Evolutionary conservation across 179 eudicot species (phyloP).

Genomic region (Pouteria campechiana): DNA sequence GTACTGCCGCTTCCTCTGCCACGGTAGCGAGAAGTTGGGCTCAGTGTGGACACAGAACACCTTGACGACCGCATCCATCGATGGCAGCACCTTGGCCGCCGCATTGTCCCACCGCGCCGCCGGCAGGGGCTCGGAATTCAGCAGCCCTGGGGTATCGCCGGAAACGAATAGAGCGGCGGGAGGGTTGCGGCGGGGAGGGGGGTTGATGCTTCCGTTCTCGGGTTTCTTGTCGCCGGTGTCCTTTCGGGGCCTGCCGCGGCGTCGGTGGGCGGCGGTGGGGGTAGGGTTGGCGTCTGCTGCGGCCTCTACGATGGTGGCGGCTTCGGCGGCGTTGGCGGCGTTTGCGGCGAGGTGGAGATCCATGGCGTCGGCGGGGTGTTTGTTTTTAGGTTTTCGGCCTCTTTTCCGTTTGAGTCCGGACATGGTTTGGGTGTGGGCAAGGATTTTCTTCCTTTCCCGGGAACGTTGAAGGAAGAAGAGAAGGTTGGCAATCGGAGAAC

Average conservation of each 20-base stretch:
- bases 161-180: slow-evolving; percentile 1
- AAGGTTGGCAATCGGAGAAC: too few species aligned
- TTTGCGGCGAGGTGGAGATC: slow-evolving; percentile 5
- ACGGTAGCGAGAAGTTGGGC: slow-evolving; percentile 89
- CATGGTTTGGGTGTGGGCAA: background rate
- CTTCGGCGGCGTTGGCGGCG: slow-evolving; percentile 10
- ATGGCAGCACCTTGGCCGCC: slow-evolving; percentile 38
- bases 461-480: background rate
- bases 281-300: slow-evolving; percentile 11
- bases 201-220: slow-evolving; percentile 4
- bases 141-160: background rate
- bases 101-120: slow-evolving; percentile 1
- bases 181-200: slow-evolving; percentile 3
- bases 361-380: slow-evolving; percentile 18
- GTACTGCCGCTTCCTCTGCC: slow-evolving; percentile 94
- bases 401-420: slow-evolving; percentile 36
- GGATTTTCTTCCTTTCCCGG: background rate
- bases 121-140: background rate
- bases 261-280: slow-evolving; percentile 8
- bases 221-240: slow-evolving; percentile 5
- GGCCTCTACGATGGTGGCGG: slow-evolving; percentile 8
- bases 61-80: slow-evolving; percentile 96
- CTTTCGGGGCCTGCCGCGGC: slow-evolving; percentile 39
- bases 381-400: slow-evolving; percentile 36
- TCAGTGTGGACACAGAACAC: slow-evolving; percentile 89